Evolutionary conservation across 129 eudicot genomes (phyloP), one percentile per base, ranked within the genome.

Genomic region (Oenanthe sinensis): DNA sequence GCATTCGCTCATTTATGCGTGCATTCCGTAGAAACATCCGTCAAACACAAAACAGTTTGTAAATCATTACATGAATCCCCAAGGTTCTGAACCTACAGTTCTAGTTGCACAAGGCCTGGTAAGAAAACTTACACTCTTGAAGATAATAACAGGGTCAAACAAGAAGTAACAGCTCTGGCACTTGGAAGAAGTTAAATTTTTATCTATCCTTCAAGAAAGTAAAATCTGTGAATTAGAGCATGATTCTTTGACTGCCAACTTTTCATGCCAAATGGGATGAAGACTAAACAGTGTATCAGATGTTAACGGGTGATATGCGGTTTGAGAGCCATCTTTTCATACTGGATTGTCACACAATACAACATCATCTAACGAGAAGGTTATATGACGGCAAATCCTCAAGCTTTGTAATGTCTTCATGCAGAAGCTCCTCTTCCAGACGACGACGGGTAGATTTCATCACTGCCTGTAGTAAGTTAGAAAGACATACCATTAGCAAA

Each of bases 391-490:
- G 97, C 83, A 96, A 75, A n/a, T 96, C 97, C 83, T 96, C 97
- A 12, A 96, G 91, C 71, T 90, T 88, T n/a, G 78, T 86, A 50
- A 96, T 74, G 79, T 87, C 88, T 75, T 92, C 99, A 78, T 87
- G 94, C 81, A 96, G 75, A 83, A 96, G 94, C 86, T 96, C 99
- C 47, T 84, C 89, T 87, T 96, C 99, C 77, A 92, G 89, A 83
- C 90, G 97, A n/a, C 92, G 91, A 14, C 97, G 94, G 54, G 99
- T 92, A 26, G 99, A 89, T 83, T 96, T 96, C 99, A 96, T 96
- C 90, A 96, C 99, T 63, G 97, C 85, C 99, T 96, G 87, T 71
- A 58, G 62, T 33, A 17, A 30, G 28, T 60, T 60, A 70, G 67
- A 16, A 45, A 45, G 20, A 26, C 40, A 45, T 74, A 14, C 17